These are phyloP conservation scores for Thielaviopsis euricoi DNA, from an alignment of 2,329 filamentous ascomycete genomes.

Conservation along the genomic window DNA sequence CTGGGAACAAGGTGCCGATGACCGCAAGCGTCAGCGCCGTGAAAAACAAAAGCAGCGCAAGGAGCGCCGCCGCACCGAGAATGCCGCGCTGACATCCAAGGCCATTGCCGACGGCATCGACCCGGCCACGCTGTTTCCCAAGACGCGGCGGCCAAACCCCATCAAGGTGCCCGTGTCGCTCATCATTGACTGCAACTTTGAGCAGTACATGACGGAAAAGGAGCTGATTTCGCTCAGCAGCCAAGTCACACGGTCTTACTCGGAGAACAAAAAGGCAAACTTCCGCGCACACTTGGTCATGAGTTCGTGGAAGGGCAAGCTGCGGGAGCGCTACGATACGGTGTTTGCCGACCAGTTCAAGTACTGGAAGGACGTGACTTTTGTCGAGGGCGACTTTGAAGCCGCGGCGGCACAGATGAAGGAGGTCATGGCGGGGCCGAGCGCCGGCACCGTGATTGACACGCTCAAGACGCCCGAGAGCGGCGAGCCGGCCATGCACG, in stretches of 20 bases:
- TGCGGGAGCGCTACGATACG: slow-evolving; percentile 67
- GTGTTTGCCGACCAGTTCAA: slow-evolving; percentile 54
- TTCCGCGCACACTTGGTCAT: slow-evolving; percentile 59
- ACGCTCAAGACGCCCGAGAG: slow-evolving; percentile 29
- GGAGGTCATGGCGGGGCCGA: slow-evolving; percentile 43
- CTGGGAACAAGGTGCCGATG: slow-evolving; percentile 58
- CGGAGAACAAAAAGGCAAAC: slow-evolving; percentile 57
- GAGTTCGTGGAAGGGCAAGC: slow-evolving; percentile 58
- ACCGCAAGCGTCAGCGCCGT: slow-evolving; percentile 36
- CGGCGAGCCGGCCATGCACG: slow-evolving; percentile 9
- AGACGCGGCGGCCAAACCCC: slow-evolving; percentile 18
- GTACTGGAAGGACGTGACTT: slow-evolving; percentile 63
- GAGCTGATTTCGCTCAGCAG: slow-evolving; percentile 69
- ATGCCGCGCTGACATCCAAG: slow-evolving; percentile 31
- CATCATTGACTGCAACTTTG: slow-evolving; percentile 83
- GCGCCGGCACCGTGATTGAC: slow-evolving; percentile 42
- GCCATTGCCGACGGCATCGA: slow-evolving; percentile 26
- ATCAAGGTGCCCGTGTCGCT: slow-evolving; percentile 59
- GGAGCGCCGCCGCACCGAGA: slow-evolving; percentile 32
- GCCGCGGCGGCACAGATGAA: slow-evolving; percentile 49
- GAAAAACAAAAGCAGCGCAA: slow-evolving; percentile 35
- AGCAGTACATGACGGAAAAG: slow-evolving; percentile 73
- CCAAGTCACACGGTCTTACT: slow-evolving; percentile 79
- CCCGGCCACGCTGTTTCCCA: slow-evolving; percentile 20
- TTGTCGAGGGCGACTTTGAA: slow-evolving; percentile 60